phyloP scores from a whole-genome alignment of 2,329 filamentous ascomycete species.

The Aaosphaeria arxii region DNA sequence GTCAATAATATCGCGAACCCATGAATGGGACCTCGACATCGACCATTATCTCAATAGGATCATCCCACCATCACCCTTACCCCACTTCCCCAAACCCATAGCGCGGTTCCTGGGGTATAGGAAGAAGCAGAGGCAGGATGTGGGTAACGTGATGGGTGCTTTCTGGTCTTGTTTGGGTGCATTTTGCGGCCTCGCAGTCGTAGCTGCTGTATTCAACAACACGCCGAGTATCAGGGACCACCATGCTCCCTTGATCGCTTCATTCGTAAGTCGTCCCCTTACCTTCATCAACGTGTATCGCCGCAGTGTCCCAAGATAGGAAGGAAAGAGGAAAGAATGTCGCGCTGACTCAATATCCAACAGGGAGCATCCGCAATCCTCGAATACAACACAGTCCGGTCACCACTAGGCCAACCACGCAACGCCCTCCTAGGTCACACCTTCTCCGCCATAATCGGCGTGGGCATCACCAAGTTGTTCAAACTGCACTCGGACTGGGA shows the following conservation, averaged over 20 bases:
- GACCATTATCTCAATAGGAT: conserved; percentile 72
- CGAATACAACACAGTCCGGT: conserved; percentile 47
- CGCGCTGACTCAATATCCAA: background rate
- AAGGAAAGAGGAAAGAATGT: background rate
- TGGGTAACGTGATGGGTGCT: conserved; percentile 41
- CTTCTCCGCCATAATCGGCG: conserved; percentile 44
- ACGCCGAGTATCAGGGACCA: conserved; percentile 34
- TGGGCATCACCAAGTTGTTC: conserved; percentile 46
- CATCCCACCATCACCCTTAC: conserved; percentile 64
- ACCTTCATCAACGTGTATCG: background rate
- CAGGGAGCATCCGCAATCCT: conserved; percentile 48
- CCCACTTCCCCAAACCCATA: conserved; percentile 61
- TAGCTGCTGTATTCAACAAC: conserved; percentile 43
- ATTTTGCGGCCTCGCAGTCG: conserved; percentile 42
- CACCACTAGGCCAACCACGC: conserved; percentile 48
- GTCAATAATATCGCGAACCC: background rate
- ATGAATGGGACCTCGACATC: conserved; percentile 62
- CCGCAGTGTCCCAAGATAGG: background rate
- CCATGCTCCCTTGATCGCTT: conserved; percentile 45
- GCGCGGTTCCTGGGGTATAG: conserved; percentile 62
- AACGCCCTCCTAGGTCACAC: conserved; percentile 46
- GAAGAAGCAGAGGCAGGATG: conserved; percentile 34
- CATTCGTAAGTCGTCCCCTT: conserved; percentile 29
- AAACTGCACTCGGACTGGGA: conserved; percentile 36
- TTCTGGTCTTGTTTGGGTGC: conserved; percentile 44